Conservation (phyloP, 768 basidiomycete species). For the Boletus eberwhitei region DNA sequence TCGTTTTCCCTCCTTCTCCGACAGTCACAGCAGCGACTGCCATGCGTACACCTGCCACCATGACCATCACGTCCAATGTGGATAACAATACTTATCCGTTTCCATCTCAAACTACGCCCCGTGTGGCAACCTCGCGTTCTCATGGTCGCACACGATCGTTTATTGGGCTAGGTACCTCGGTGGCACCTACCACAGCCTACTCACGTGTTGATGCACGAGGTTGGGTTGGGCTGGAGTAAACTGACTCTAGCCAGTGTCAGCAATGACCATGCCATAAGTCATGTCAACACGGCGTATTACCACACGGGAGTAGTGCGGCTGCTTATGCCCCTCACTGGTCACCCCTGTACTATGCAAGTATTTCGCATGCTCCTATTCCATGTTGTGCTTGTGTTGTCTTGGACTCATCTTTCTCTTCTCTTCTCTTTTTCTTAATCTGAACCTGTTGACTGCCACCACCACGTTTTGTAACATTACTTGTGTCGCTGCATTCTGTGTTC, state of each 20-base stretch:
- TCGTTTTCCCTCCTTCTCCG: constrained; percentile 84
- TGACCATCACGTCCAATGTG: constrained; percentile 72
- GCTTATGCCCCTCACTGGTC: constrained; percentile 17
- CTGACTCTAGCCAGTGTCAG: constrained; percentile 6
- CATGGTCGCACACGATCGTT: constrained; percentile 71
- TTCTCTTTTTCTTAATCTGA: constrained; percentile 7
- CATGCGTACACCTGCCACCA: constrained; percentile 69
- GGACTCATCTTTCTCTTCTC: constrained; percentile 7
- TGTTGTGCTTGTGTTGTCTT: constrained; percentile 28
- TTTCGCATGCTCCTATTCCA: constrained; percentile 19
- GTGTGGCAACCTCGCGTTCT: constrained; percentile 63
- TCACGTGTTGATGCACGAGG: constrained; percentile 83
- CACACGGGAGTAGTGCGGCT: constrained; percentile 9
- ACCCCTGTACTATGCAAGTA: constrained; percentile 17
- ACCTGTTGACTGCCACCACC: constrained; percentile 25
- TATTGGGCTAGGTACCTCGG: constrained; percentile 63
- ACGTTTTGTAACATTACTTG: constrained; percentile 30
- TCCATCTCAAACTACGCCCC: constrained; percentile 60
- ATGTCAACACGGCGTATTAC: constrained; percentile 6
- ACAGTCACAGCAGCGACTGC: constrained; percentile 43
- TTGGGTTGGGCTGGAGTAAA: constrained; percentile 57
- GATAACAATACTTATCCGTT: constrained; percentile 46
- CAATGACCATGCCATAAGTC: constrained; percentile 8
- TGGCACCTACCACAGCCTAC: constrained; percentile 77
- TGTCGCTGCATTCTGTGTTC: constrained; percentile 3